Conservation (phyloP, 2,329 filamentous ascomycete species). For the Botrytis medusae region DNA sequence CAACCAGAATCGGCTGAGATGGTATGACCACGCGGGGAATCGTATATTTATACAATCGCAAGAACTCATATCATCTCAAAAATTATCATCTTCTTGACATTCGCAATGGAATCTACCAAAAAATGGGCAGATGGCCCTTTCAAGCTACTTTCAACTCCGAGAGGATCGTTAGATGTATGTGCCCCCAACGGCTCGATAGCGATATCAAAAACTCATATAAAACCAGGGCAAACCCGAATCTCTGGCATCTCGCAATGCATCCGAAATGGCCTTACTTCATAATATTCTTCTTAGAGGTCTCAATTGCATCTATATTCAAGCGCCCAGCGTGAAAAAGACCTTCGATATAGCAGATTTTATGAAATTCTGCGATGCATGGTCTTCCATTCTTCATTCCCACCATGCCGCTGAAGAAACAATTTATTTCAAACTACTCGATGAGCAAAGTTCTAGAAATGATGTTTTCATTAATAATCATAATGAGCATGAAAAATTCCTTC, state of each 20-base stretch:
- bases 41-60: neutral
- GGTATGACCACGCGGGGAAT: constrained; percentile 8
- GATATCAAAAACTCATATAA: neutral
- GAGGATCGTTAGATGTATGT: constrained; percentile 11
- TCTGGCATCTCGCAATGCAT: constrained; percentile 32
- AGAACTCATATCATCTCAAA: neutral
- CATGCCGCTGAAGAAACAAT: constrained; percentile 43
- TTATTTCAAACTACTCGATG: constrained; percentile 45
- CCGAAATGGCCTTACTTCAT: constrained; percentile 41
- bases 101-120: constrained; percentile 5
- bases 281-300: constrained; percentile 44
- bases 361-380: constrained; percentile 26
- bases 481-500: constrained; percentile 45
- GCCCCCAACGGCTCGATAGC: neutral
- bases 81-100: neutral
- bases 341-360: constrained; percentile 41
- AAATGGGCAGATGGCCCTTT: constrained; percentile 28
- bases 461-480: constrained; percentile 42
- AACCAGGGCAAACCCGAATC: constrained; percentile 14
- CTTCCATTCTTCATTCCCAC: constrained; percentile 41
- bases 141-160: constrained; percentile 25
- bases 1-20: constrained; percentile 1
- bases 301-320: constrained; percentile 43
- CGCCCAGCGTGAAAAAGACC: constrained; percentile 41
- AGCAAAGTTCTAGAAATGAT: constrained; percentile 37